These are phyloP conservation scores for Elongisporangium undulatum DNA, from an alignment of 352 stramenopile species.

Conservation along the genomic window DNA sequence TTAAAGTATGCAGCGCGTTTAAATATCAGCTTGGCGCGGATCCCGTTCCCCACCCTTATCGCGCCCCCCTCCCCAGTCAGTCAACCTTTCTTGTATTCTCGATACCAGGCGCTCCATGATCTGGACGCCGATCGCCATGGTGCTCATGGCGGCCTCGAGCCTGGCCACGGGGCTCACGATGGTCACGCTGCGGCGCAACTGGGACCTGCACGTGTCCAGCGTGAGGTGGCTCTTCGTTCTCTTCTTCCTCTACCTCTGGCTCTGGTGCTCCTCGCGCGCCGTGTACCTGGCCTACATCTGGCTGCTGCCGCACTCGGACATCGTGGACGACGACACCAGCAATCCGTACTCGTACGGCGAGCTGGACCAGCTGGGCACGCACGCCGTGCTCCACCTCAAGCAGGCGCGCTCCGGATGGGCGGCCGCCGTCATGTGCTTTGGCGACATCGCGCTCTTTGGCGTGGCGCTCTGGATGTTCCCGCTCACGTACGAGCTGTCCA, in stretches of 20 bases:
- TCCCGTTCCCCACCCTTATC: background rate
- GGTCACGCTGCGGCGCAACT: slow-evolving; percentile 32
- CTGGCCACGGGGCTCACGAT: slow-evolving; percentile 34
- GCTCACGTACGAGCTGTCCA: slow-evolving; percentile 38
- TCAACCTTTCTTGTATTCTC: slow-evolving; percentile 1
- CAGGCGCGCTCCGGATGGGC: slow-evolving; percentile 23
- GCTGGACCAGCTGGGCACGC: slow-evolving; percentile 22
- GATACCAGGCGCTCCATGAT: slow-evolving; percentile 8
- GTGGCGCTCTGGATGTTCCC: slow-evolving; percentile 49
- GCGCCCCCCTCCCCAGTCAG: background rate
- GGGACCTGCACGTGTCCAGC: slow-evolving; percentile 44
- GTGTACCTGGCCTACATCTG: slow-evolving; percentile 37
- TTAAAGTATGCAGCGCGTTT: background rate
- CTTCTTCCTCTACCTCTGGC: slow-evolving; percentile 48
- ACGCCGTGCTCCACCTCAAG: slow-evolving; percentile 32
- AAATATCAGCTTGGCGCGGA: background rate
- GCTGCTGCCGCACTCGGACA: slow-evolving; percentile 1
- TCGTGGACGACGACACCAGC: slow-evolving; percentile 4
- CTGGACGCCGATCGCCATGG: slow-evolving; percentile 28
- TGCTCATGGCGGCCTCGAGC: slow-evolving; percentile 28
- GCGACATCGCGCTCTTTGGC: slow-evolving; percentile 32
- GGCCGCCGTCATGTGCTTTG: slow-evolving; percentile 25
- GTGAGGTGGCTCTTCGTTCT: slow-evolving; percentile 61
- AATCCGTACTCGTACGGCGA: slow-evolving; percentile 3
- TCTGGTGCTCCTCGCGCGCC: slow-evolving; percentile 31